A percentile compares a stretch with the other conserved stretches of the same genome.
Evolutionary conservation across 73 alveolate species (phyloP).

Genomic region (Blepharisma japonicum): DNA sequence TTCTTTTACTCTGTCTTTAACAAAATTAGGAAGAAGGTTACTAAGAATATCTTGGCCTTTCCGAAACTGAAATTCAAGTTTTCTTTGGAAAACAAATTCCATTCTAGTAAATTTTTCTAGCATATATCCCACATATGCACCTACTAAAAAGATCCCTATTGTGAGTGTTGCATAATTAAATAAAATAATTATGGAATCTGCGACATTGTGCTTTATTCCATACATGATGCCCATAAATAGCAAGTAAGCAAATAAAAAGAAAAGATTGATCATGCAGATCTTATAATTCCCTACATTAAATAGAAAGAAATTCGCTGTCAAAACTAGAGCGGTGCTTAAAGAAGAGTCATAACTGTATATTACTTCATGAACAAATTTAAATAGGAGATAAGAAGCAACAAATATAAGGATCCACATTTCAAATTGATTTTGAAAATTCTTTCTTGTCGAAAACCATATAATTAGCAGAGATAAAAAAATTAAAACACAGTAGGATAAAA

Average conservation of each 20-base stretch:
- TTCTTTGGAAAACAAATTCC: not conserved
- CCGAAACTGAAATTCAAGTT: not conserved
- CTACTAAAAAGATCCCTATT: not conserved
- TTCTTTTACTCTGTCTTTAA: constrained; percentile 37
- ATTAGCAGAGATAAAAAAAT: too few relatives aligned
- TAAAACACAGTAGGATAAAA: too few relatives aligned
- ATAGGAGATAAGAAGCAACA: too few relatives aligned
- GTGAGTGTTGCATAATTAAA: not conserved
- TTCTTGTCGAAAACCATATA: too few relatives aligned
- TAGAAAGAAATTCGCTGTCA: not conserved
- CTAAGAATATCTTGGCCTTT: constrained; percentile 38
- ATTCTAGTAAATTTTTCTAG: not conserved
- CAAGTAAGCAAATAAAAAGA: not conserved
- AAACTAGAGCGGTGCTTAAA: constrained; percentile 14
- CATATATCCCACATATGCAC: not conserved
- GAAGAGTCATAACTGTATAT: not conserved
- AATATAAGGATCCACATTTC: too few relatives aligned
- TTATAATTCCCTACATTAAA: not conserved
- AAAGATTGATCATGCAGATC: not conserved
- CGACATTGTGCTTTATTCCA: too few relatives aligned
- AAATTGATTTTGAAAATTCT: too few relatives aligned
- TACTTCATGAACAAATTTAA: not conserved
- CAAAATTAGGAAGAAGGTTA: constrained; percentile 46
- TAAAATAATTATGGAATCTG: not conserved
- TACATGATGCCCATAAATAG: too few relatives aligned